Percentiles rank a stretch among this genome's conserved stretches.
Evolutionary conservation across 257 asterid species (phyloP).

Genomic region (Fraxinus cuspidata): DNA sequence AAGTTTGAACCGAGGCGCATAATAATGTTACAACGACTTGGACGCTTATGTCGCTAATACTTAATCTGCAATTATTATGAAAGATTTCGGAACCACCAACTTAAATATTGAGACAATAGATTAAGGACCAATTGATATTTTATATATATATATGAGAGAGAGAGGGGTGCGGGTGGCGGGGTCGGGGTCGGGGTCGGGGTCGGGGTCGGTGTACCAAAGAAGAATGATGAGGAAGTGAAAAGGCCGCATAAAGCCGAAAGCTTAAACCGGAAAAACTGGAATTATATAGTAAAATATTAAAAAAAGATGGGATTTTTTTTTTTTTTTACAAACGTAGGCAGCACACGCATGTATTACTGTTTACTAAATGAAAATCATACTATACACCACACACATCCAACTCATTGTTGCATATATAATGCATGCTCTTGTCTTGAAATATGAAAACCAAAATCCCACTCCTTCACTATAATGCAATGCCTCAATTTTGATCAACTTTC

Average conservation of each 20-base stretch:
- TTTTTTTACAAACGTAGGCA: not conserved
- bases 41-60: no score
- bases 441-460: slow-evolving; percentile 17
- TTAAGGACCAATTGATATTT: not conserved
- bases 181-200: not conserved
- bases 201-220: slow-evolving; percentile 26
- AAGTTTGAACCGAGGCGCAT: no score
- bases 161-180: not conserved
- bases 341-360: slow-evolving; percentile 31
- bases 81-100: no score
- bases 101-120: not conserved
- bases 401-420: slow-evolving; percentile 42
- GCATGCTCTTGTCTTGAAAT: slow-evolving; percentile 36
- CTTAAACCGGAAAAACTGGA: slow-evolving; percentile 25
- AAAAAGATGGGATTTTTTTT: slow-evolving; percentile 14
- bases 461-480: slow-evolving; percentile 26
- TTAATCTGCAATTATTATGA: no score
- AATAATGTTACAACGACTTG: no score
- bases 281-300: not conserved
- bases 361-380: slow-evolving; percentile 36
- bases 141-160: not conserved
- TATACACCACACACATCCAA: slow-evolving; percentile 34
- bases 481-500: slow-evolving; percentile 1
- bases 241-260: slow-evolving; percentile 44
- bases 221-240: slow-evolving; percentile 45